Base-by-base conservation (phyloP, 345 rosid species). In the Acer campestre region DNA sequence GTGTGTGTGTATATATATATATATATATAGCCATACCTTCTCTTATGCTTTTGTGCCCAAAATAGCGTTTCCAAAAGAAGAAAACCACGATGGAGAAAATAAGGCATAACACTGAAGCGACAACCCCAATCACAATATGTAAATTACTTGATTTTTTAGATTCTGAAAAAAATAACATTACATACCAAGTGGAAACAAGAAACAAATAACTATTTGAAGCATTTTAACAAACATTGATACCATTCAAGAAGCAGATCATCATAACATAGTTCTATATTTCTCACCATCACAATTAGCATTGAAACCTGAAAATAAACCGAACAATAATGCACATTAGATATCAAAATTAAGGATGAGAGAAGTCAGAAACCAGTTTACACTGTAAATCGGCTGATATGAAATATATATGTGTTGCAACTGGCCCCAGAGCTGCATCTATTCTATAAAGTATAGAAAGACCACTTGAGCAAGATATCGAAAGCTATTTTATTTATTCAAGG, bases 21-120 rank as follows among this genome's bases (percentile, higher is more conserved):
- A 35, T 18, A 38, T 13, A 17, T 35, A 3, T 61, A 23, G 66
- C 7, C 17, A 61, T 71, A 83, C 86, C 83, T 80, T 23, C 77
- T 38, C 58, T 73, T 13, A 18, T 48, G 27, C 16, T 11, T 38
- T 27, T 44, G 53, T 35, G 29, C 9, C 71, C 46, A 10, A 35
- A 70, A 68, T 23, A 62, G 56, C 59, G 76, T 71, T 31, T 78
- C 79, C 83, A 74, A 77, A 80, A 72, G n/a, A 84, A 29, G 67
- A 53, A 44, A 23, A 75, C 42, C 9, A 66, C 13, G 10, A 80
- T 38, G 51, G 67, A n/a, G 16, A 68, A 23, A 72, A 72, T 3
- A 22, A 84, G 73, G 40, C 51, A 25, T 9, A 46, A 61, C 53
- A 61, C 65, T 3, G 61, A 67, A 61, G 71, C 70, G 46, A 49